phyloP scores from a whole-genome alignment of 2,329 filamentous ascomycete species.

The Aureobasidium sp. region DNA sequence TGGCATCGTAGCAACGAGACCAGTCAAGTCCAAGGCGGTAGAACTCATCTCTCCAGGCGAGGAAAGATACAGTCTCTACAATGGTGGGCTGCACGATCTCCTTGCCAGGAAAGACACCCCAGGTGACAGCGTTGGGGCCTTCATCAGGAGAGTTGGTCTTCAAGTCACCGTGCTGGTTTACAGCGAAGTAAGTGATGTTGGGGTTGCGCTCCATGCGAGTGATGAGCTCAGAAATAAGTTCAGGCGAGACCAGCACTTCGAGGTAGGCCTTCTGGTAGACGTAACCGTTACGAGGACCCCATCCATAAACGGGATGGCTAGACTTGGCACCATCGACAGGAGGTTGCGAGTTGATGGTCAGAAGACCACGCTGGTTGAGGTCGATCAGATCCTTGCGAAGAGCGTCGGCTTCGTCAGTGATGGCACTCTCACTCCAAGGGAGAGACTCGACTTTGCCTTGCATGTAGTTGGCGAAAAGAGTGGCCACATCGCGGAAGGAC shows the following conservation, averaged over 20 bases:
- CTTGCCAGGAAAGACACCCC: conserved; percentile 97
- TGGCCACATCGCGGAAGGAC: conserved; percentile 68
- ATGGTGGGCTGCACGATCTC: conserved; percentile 99
- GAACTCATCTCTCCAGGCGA: conserved; percentile 98
- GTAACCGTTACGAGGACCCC: conserved; percentile 91
- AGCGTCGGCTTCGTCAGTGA: conserved; percentile 70
- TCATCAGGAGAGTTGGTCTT: conserved; percentile 78
- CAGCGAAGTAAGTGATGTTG: conserved; percentile 88
- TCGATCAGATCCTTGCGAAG: conserved; percentile 71
- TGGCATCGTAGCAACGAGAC: conserved; percentile 78
- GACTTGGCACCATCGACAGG: conserved; percentile 88
- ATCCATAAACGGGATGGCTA: conserved; percentile 77
- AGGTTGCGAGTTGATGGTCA: conserved; percentile 97
- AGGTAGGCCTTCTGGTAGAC: conserved; percentile 98
- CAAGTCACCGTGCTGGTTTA: conserved; percentile 73
- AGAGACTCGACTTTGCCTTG: conserved; percentile 70
- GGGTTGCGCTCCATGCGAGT: conserved; percentile 67
- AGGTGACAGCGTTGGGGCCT: conserved; percentile 89
- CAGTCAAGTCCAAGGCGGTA: conserved; percentile 88
- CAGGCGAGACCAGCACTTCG: conserved; percentile 78
- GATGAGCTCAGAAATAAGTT: conserved; percentile 68
- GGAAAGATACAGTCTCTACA: conserved; percentile 92
- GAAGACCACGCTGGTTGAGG: conserved; percentile 75
- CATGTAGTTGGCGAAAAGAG: conserved; percentile 80
- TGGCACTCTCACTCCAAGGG: conserved; percentile 88